Percentiles rank a stretch among this genome's conserved stretches.
Evolutionary conservation across 371 early-diverging fungal species (phyloP).

Genomic region (Syncephalastrum monosporum): DNA sequence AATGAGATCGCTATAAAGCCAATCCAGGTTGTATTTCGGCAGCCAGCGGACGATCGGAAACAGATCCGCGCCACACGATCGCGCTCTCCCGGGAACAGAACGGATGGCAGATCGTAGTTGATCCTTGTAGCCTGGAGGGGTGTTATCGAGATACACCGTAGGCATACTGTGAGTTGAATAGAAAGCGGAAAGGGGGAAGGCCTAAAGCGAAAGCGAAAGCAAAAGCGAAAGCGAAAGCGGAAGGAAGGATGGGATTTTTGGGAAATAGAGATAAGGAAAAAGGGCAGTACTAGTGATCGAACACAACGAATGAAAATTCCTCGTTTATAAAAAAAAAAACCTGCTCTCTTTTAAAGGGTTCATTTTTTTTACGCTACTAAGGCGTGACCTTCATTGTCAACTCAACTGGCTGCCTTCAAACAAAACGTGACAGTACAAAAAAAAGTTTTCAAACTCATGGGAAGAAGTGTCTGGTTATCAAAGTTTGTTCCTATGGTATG

Average conservation of each 20-base stretch:
- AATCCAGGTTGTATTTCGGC: slow-evolving; percentile 66
- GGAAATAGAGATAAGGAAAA: slow-evolving; percentile 4
- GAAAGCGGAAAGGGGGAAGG: not conserved
- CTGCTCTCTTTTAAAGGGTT: no score
- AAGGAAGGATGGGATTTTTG: not conserved
- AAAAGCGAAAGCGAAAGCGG: not conserved
- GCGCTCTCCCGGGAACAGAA: slow-evolving; percentile 4
- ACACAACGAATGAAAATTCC: not conserved
- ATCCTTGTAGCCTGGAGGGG: not conserved
- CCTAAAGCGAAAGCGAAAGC: not conserved
- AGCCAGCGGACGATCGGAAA: slow-evolving; percentile 75
- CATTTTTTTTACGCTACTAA: no score
- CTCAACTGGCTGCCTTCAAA: no score
- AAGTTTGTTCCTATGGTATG: no score
- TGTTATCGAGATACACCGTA: slow-evolving; percentile 4
- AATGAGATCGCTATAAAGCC: slow-evolving; percentile 70
- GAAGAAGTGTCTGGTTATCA: no score
- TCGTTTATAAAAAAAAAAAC: not conserved
- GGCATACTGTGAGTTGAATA: not conserved
- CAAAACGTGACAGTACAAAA: no score
- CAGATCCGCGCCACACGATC: slow-evolving; percentile 23
- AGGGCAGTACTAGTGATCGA: not conserved
- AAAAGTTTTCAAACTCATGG: no score
- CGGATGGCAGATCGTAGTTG: not conserved
- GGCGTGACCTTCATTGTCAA: no score